Evolutionary conservation across 2,329 filamentous ascomycete species (phyloP), one percentile per base, ranked within the genome.

Genomic region (Penicillium rolfsii): DNA sequence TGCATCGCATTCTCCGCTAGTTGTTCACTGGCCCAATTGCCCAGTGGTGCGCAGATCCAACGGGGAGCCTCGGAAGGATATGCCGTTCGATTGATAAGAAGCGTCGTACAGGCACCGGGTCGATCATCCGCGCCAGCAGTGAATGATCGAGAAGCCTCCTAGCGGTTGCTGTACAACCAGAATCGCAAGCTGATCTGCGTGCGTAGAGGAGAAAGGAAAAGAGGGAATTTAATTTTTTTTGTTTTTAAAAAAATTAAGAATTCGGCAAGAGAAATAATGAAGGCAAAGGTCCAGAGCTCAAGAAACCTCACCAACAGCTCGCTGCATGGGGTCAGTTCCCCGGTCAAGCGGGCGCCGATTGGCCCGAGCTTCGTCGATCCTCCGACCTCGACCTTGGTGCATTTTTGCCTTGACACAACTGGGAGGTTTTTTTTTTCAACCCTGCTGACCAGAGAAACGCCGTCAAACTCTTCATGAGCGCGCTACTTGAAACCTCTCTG

Each of bases 401-500:
- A 24, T 48, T 52, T 35, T 22, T 16, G 46, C 9, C 30, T 19
- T 12, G 12, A 41, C 4, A 8, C 30, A 8, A 8, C 30, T 33
- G 19, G 19, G 19, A 22, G 19, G 19, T 22, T 22, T 22, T 22
- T 22, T 22, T 22, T 22, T 22, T 22, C 19, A 22, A 22, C 48
- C 48, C 22, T 36, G 28, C 49, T 22, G 30, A 35, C 30, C 49
- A 22, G 30, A 35, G 14, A 28, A 5, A 8, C 24, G 16, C 24
- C 45, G 5, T 6, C 24, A 46, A 41, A 52, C 59, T 46, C 59
- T 45, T 50, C 60, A 98, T 98, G 94, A 97, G 92, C 64, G 94
- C 97, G 58, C 85, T 98, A 33, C 84, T 99, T 54, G 94, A 99
- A 80, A 97, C 95, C 36, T 97, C 90, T 60, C 86, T 89, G 1